phyloP scores from a whole-genome alignment of 306 rosid genomes.

The Vachellia pachyceras region DNA sequence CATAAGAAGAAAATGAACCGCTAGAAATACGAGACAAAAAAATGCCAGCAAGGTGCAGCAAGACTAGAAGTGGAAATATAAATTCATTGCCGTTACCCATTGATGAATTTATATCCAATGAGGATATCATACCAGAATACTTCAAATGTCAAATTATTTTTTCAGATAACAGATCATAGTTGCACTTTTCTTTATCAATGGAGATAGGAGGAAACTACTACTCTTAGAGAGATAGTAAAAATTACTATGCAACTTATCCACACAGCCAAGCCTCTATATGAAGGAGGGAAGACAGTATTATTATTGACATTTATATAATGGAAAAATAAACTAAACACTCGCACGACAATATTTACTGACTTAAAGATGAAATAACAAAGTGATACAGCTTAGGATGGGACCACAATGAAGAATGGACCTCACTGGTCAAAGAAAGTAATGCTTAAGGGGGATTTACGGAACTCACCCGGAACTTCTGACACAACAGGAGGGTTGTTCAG shows the following conservation, averaged over 20 bases:
- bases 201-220: not conserved
- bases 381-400: not conserved
- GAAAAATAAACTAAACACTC: slow-evolving; percentile 3
- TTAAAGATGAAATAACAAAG: slow-evolving; percentile 23
- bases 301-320: not conserved
- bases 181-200: not conserved
- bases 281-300: slow-evolving; percentile 12
- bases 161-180: slow-evolving; percentile 9
- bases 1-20: slow-evolving; percentile 38
- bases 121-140: not conserved
- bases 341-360: slow-evolving; percentile 2
- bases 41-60: not conserved
- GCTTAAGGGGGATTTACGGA: slow-evolving; percentile 5
- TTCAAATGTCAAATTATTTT: slow-evolving; percentile 23
- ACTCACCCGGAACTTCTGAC: slow-evolving; percentile 64
- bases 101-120: not conserved
- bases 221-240: not conserved
- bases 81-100: not conserved
- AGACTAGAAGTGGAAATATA: slow-evolving; percentile 17
- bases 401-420: slow-evolving; percentile 19
- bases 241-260: slow-evolving; percentile 8
- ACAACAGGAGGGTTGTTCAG: slow-evolving; percentile 66
- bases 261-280: not conserved
- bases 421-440: slow-evolving; percentile 18
- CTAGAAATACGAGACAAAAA: not conserved